Conservation (phyloP, 2,329 filamentous ascomycete genomes). For the Talaromyces sp. region DNA sequence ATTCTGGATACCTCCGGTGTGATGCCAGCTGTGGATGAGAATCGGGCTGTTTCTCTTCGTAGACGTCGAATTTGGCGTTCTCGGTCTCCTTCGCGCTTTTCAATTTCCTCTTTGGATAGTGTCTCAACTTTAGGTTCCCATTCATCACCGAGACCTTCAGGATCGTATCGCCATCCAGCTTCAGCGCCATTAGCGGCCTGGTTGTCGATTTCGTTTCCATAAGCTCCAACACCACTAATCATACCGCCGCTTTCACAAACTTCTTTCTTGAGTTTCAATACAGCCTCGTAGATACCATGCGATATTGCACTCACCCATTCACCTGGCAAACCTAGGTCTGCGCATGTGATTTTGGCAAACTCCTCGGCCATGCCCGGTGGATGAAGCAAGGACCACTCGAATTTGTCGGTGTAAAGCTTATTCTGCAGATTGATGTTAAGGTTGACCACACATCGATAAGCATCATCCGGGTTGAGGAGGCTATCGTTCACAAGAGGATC, state of each 20-base stretch:
- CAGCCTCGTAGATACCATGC: constrained; percentile 95
- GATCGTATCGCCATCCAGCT: constrained; percentile 93
- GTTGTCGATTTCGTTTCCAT: constrained; percentile 75
- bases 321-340: constrained; percentile 81
- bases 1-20: constrained; percentile 67
- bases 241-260: constrained; percentile 88
- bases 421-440: constrained; percentile 90
- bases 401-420: constrained; percentile 91
- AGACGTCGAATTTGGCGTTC: constrained; percentile 86
- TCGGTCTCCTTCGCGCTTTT: constrained; percentile 91
- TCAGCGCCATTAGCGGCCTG: constrained; percentile 79
- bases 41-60: constrained; percentile 85
- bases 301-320: constrained; percentile 95
- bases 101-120: constrained; percentile 92
- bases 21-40: constrained; percentile 83
- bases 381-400: constrained; percentile 94
- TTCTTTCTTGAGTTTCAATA: constrained; percentile 90
- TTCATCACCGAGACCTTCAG: constrained; percentile 78
- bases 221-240: constrained; percentile 69
- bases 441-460: constrained; percentile 87
- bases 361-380: constrained; percentile 87
- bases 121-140: constrained; percentile 82
- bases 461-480: constrained; percentile 85
- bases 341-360: constrained; percentile 89
- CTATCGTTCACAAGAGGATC: constrained; percentile 60